Evolutionary conservation across 495 filamentous ascomycete species (phyloP), one percentile per base, ranked within the genome.

Genomic region (Penicillium nucicola): DNA sequence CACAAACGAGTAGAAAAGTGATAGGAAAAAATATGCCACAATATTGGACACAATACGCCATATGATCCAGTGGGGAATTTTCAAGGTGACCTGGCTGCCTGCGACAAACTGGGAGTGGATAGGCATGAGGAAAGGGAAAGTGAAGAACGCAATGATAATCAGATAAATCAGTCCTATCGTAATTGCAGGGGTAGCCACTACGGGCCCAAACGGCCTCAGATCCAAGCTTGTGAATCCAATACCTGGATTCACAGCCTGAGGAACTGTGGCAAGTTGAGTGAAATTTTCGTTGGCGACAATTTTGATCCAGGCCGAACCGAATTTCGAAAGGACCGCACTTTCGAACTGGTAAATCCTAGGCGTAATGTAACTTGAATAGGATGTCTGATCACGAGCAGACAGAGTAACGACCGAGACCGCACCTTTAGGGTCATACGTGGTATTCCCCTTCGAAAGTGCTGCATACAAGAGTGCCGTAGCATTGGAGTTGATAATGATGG

Each of bases 111-210:
- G 76, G 41, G 75, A 75, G 60, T 89, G 84, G 46, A 87, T 77
- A 0, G 84, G 84, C 53, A 88, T 74, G 59, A 85, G 79, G 75
- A 88, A 88, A 6, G 80, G 70, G 62, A 84, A 87, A 42, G 78
- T 83, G 74, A 88, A 88, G 71, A 88, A 88, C 3, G 84, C 78
- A 31, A 88, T 72, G 62, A 89, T 87, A 60, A 88, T 86, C 19
- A 89, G 69, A 64, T 88, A 88, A 60, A 88, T 87, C 30, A 88
- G 62, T 0, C 85, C 85, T 47, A 88, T 83, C 2, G 76, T 78
- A 7, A 86, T 77, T 5, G 85, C 76, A 0, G 84, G 84, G 2
- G 74, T 80, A 3, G 76, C 69, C 2, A 77, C 74, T 6, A 75
- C 70, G 0, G 83, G 82, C 0, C 58, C 56, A 56, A 88, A 88